Evolutionary conservation across 441 rosid genomes (phyloP).

Genomic region (Rhodomyrtus psidioides): DNA sequence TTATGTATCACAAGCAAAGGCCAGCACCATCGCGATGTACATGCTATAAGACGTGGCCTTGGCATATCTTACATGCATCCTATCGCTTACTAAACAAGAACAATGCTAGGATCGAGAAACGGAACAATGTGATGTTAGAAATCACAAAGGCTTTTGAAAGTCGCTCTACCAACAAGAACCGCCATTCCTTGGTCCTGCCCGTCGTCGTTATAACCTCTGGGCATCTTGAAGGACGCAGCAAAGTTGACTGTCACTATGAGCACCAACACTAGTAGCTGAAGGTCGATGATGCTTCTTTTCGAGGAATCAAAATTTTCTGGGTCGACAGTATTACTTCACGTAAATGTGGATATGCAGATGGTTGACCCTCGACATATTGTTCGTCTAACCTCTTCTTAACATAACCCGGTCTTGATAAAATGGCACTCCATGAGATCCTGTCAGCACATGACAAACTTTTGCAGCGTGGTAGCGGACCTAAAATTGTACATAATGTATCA

Average conservation of each 20-base stretch:
- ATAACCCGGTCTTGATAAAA: too few species aligned
- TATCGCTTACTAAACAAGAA: neutral
- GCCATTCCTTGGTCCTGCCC: neutral
- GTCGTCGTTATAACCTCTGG: neutral
- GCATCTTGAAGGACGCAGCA: neutral
- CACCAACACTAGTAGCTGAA: conserved; percentile 10
- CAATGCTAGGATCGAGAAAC: neutral
- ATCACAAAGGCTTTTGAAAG: neutral
- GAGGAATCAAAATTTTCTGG: neutral
- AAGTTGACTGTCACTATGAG: neutral
- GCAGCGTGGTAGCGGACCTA: too few species aligned
- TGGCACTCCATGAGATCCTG: too few species aligned
- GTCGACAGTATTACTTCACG: neutral
- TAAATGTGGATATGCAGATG: neutral
- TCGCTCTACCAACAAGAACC: neutral
- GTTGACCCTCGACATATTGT: neutral
- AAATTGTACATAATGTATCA: too few species aligned
- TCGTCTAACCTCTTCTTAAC: neutral
- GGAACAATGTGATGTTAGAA: neutral
- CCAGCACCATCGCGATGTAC: neutral
- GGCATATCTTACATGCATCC: neutral
- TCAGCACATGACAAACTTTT: too few species aligned
- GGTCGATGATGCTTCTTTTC: neutral
- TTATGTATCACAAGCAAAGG: neutral
- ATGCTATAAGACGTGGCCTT: neutral